Conservation (phyloP, 1,284 basidiomycete species). For the Cerrena zonata region DNA sequence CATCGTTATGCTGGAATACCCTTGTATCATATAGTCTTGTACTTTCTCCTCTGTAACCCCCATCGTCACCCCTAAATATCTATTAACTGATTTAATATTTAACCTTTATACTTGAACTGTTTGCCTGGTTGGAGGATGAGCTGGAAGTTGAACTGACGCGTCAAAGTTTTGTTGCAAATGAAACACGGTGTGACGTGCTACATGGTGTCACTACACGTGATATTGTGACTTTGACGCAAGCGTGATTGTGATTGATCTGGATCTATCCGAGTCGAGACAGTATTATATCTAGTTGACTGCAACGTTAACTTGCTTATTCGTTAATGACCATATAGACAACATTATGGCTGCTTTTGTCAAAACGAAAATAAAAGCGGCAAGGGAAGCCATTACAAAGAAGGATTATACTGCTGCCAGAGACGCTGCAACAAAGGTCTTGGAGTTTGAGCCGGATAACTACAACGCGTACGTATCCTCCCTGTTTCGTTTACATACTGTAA, state of each 20-base stretch:
- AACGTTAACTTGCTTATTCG: no score
- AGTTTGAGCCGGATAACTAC: slow-evolving; percentile 74
- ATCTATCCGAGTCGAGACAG: no score
- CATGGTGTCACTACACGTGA: background rate
- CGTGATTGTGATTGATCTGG: no score
- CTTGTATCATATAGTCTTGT: slow-evolving; percentile 2
- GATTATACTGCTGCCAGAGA: slow-evolving; percentile 69
- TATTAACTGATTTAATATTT: no score
- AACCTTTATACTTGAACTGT: no score
- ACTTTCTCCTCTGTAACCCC: background rate
- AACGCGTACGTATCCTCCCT: slow-evolving; percentile 59
- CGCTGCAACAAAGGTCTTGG: slow-evolving; percentile 58
- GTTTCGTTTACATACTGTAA: background rate
- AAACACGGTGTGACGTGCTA: background rate
- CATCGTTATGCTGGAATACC: background rate
- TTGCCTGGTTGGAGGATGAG: no score
- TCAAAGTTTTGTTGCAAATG: background rate
- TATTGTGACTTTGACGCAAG: background rate
- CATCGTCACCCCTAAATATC: no score
- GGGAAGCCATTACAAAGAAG: slow-evolving; percentile 70
- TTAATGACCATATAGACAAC: no score
- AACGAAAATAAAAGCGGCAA: slow-evolving; percentile 74
- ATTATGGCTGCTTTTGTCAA: slow-evolving; percentile 47
- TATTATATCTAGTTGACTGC: no score
- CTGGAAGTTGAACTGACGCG: no score